Evolutionary conservation across 495 filamentous ascomycete species (phyloP).

Genomic region (Penicillium alfredii): DNA sequence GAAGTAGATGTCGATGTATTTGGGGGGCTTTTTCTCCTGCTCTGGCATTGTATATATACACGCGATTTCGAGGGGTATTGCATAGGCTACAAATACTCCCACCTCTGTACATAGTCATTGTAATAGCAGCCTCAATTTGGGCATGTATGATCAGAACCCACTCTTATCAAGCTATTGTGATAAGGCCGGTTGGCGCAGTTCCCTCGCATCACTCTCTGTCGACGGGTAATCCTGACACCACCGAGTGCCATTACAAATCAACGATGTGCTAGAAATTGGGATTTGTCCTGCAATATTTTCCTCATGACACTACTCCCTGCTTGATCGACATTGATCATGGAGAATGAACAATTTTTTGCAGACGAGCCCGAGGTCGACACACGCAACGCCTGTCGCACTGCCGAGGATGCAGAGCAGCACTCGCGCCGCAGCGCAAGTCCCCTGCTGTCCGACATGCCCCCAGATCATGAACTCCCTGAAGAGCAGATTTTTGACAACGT

Average conservation of each 20-base stretch:
- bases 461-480: slow-evolving; percentile 8
- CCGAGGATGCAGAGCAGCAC: not conserved
- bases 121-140: no score
- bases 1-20: slow-evolving; percentile 1
- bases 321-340: slow-evolving; percentile 10
- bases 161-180: slow-evolving; percentile 3
- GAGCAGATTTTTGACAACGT: slow-evolving; percentile 1
- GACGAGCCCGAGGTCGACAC: slow-evolving; percentile 16
- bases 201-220: slow-evolving; percentile 1
- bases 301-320: not conserved
- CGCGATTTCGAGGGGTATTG: slow-evolving; percentile 3
- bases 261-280: slow-evolving; percentile 3
- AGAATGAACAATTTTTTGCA: slow-evolving; percentile 25
- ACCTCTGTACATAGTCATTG: no score
- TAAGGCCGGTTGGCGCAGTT: no score
- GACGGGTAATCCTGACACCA: slow-evolving; percentile 6
- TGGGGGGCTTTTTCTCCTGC: no score
- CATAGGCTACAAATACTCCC: no score
- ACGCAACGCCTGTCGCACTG: slow-evolving; percentile 7
- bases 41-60: slow-evolving; percentile 2
- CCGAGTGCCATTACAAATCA: not conserved
- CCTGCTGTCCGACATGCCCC: slow-evolving; percentile 7
- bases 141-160: no score
- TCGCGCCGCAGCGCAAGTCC: slow-evolving; percentile 1
- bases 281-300: no score